Evolutionary conservation across 2,329 filamentous ascomycete genomes (phyloP), one percentile per base, ranked within the genome.

Genomic region (Fusarium citri): DNA sequence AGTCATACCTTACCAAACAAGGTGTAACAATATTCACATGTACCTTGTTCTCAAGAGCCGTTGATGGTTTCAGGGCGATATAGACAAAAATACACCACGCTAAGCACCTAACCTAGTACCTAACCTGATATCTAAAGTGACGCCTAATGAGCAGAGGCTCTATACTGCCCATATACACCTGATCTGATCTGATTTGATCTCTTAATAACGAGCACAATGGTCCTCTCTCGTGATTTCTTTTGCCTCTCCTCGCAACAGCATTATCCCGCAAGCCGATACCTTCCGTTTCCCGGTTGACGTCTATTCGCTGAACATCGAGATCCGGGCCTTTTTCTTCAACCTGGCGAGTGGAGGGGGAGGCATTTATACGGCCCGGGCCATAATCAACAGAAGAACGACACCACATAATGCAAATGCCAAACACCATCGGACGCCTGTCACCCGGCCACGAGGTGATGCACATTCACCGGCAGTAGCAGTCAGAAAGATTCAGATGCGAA

Each of bases 201-300:
- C 41, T 25, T 26, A 59, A 59, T 42, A 37, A 49, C 23, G 14
- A 28, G 12, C 15, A 41, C n/a, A n/a, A 10, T 28, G 31, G 30
- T 23, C 25, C 43, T 50, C 45, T 48, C 49, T 46, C 47, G 22
- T 51, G 46, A 34, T 65, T 66, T 49, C 34, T 58, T 47, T 55
- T 51, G 22, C 61, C 55, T 56, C 34, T 42, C 31, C 51, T 55
- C 51, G 30, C 14, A 14, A 50, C 25, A 55, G 23, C 30, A 67
- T 70, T 64, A 54, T 69, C 66, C 66, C 63, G 49, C 67, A 70
- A 71, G 55, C 59, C 67, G 55, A 71, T 31, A 42, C 43, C 64
- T 71, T 51, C 67, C 67, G 68, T 23, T 45, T 64, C 25, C 67
- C 41, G 43, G 47, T 53, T 58, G 42, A 43, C 23, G 28, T 64